Evolutionary conservation across 192 early-diverging fungal genomes (phyloP).

Genomic region (Coemansia sp.): DNA sequence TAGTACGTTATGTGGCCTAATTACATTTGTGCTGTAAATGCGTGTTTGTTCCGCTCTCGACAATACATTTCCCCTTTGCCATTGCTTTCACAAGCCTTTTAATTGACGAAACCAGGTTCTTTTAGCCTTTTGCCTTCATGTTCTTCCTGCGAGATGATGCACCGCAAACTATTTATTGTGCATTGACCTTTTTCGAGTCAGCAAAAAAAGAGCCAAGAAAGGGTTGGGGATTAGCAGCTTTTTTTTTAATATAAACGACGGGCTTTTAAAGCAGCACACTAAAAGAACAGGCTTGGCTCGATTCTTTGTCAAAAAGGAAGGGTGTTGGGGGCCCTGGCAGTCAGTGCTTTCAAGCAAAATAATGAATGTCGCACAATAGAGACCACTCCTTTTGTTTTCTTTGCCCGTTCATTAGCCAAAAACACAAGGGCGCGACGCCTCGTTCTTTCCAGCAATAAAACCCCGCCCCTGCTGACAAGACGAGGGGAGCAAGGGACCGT

Average conservation of each 20-base stretch:
- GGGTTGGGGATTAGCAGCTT: too few relatives aligned
- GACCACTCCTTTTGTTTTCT: not conserved
- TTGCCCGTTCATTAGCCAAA: constrained; percentile 1
- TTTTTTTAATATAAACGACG: not conserved
- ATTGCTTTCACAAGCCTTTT: not conserved
- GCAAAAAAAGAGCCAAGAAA: not conserved
- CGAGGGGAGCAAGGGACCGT: not conserved
- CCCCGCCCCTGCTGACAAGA: not conserved
- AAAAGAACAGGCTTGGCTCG: not conserved
- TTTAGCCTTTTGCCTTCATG: not conserved
- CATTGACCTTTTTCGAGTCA: not conserved
- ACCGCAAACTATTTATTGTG: not conserved
- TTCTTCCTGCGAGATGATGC: not conserved
- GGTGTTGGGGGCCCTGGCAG: not conserved
- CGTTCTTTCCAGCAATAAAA: not conserved
- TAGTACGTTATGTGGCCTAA: too few relatives aligned
- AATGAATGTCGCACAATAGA: not conserved
- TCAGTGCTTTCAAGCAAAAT: not conserved
- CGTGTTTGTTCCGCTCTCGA: not conserved
- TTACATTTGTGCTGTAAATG: not conserved
- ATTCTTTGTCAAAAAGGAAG: not conserved
- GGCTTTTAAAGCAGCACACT: not conserved
- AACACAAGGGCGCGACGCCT: not conserved
- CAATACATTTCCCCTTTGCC: too few relatives aligned
- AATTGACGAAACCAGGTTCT: not conserved